Percentiles rank a stretch among this genome's conserved stretches.
Evolutionary conservation across 2,329 filamentous ascomycete species (phyloP).

Genomic region (Bertia moriformis): DNA sequence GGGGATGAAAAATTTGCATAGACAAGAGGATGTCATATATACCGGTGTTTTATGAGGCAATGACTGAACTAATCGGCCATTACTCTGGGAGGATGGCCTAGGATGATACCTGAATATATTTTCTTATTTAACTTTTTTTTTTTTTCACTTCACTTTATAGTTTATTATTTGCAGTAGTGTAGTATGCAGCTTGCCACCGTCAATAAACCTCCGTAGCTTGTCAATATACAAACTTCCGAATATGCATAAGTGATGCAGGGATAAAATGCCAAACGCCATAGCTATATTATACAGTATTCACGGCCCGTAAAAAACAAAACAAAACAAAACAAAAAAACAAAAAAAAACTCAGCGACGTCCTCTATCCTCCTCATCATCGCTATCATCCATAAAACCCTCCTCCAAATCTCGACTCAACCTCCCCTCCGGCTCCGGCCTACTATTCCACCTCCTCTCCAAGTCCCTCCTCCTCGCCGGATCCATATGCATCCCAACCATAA

Average conservation of each 20-base stretch:
- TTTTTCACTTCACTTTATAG: too few species aligned
- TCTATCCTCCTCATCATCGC: neutral
- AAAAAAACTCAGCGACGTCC: neutral
- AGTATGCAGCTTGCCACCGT: neutral
- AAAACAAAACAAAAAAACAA: neutral
- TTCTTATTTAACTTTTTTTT: neutral
- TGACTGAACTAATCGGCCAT: slow-evolving; percentile 45
- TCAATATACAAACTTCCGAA: too few species aligned
- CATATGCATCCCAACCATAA: neutral
- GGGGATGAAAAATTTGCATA: too few species aligned
- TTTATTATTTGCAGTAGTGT: too few species aligned
- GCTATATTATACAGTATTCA: too few species aligned
- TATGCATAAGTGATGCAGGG: too few species aligned
- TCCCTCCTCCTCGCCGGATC: neutral
- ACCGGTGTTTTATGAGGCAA: slow-evolving; percentile 27
- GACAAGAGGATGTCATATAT: neutral
- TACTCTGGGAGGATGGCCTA: neutral
- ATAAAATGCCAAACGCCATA: too few species aligned
- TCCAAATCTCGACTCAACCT: neutral
- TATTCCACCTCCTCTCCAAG: neutral
- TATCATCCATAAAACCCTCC: slow-evolving; percentile 1
- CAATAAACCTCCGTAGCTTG: too few species aligned
- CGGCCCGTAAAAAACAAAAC: too few species aligned
- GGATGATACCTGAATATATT: neutral
- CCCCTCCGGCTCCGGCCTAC: neutral